Percentiles rank a stretch among this genome's conserved stretches.
These are phyloP conservation scores for Aphanomyces invadans DNA, from an alignment of 352 stramenopile species.

Conservation along the genomic window DNA sequence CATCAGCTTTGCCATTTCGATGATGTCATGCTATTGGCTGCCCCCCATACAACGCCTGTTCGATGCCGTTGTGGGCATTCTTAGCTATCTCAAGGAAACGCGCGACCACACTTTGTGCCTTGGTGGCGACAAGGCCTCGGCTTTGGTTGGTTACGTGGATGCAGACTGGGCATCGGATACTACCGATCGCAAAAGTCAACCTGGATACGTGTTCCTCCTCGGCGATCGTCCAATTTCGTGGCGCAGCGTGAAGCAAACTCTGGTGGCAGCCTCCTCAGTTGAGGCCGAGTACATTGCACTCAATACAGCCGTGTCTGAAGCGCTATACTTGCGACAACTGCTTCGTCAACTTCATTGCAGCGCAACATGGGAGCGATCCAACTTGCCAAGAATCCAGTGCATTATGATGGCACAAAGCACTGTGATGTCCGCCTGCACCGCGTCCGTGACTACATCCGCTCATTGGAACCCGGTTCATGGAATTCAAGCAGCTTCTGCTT, in stretches of 20 bases:
- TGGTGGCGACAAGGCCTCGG: background rate
- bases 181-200: background rate
- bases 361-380: background rate
- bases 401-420: constrained; percentile 1
- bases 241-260: background rate
- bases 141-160: background rate
- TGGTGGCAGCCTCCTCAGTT: background rate
- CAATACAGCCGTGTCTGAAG: background rate
- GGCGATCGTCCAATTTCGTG: background rate
- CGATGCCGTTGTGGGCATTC: background rate
- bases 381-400: constrained; percentile 1
- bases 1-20: background rate
- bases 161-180: background rate
- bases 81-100: background rate
- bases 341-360: background rate
- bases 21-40: too few species aligned
- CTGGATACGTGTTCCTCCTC: background rate
- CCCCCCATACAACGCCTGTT: too few species aligned
- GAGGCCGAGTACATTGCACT: constrained; percentile 1
- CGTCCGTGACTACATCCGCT: background rate
- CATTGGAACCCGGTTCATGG: background rate
- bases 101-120: too few species aligned
- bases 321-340: background rate
- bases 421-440: background rate
- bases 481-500: constrained; percentile 1